Percentiles rank a stretch among this genome's conserved stretches.
Conservation (phyloP, 2,329 filamentous ascomycete genomes). For the Exophiala mesophila region DNA sequence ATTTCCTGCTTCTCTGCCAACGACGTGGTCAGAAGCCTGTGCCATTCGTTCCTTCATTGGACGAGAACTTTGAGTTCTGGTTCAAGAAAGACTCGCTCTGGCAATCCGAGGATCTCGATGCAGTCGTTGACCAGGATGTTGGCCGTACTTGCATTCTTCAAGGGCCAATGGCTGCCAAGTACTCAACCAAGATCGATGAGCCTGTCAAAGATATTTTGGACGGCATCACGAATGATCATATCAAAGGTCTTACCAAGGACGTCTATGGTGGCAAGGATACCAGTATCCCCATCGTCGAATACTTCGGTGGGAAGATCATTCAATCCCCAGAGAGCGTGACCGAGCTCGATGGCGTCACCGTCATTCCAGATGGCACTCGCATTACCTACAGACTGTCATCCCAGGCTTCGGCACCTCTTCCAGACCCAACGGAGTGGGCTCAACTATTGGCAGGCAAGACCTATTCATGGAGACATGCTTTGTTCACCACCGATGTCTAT, state of each 20-base stretch:
- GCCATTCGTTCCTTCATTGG: constrained; percentile 90
- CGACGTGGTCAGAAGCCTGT: constrained; percentile 91
- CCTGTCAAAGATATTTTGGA: constrained; percentile 93
- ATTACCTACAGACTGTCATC: constrained; percentile 78
- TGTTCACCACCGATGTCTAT: constrained; percentile 89
- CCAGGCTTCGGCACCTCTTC: constrained; percentile 67
- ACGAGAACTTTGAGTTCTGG: constrained; percentile 97
- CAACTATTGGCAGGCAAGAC: constrained; percentile 77
- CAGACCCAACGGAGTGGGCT: constrained; percentile 77
- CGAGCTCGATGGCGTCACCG: constrained; percentile 74
- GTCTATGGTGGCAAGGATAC: constrained; percentile 69
- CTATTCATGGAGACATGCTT: constrained; percentile 89
- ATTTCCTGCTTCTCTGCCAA: constrained; percentile 90
- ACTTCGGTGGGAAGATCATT: constrained; percentile 82
- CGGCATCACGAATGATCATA: constrained; percentile 82
- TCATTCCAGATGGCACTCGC: constrained; percentile 74
- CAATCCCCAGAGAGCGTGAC: constrained; percentile 64
- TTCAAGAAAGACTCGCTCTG: constrained; percentile 99
- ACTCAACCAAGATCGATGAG: constrained; percentile 84
- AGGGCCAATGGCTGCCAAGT: constrained; percentile 86
- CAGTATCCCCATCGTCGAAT: constrained; percentile 80
- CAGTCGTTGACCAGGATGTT: constrained; percentile 92
- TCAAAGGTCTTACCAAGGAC: constrained; percentile 71
- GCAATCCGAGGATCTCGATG: constrained; percentile 97
- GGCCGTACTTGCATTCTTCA: constrained; percentile 94